Conservation (phyloP, 805 yeast species). For the Helenozyma rhizophorensis region DNA sequence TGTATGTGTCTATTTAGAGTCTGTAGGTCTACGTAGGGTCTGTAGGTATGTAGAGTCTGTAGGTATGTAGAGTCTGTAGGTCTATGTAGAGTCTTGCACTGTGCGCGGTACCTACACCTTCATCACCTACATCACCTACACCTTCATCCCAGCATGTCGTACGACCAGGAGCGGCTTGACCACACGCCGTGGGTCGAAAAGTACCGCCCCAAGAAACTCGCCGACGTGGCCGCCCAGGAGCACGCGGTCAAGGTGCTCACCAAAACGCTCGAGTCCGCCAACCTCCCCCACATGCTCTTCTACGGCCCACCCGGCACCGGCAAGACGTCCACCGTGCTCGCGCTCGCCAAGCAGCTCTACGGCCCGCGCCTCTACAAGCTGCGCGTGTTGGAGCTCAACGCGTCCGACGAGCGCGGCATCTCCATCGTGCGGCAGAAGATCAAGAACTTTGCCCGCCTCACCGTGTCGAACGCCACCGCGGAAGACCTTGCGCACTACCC, state of each 20-base stretch:
- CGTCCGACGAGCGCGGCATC: conserved; percentile 89
- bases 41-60: too few species aligned
- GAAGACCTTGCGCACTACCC: conserved; percentile 74
- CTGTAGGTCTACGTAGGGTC: too few species aligned
- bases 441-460: conserved; percentile 79
- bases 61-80: too few species aligned
- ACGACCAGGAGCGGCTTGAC: conserved; percentile 40
- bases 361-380: conserved; percentile 65
- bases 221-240: conserved; percentile 88
- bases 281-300: conserved; percentile 86
- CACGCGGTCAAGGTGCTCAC: conserved; percentile 82
- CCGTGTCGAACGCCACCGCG: conserved; percentile 73
- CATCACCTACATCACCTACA: too few species aligned
- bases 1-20: too few species aligned
- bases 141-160: conserved; percentile 12
- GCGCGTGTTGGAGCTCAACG: conserved; percentile 78
- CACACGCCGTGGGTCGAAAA: conserved; percentile 91
- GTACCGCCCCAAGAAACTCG: conserved; percentile 76
- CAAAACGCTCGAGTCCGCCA: conserved; percentile 72
- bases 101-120: too few species aligned
- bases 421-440: conserved; percentile 82
- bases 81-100: too few species aligned
- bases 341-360: conserved; percentile 73
- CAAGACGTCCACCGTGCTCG: conserved; percentile 82
- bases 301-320: conserved; percentile 96